phyloP scores from a whole-genome alignment of 176 grass and related monocot species.

The Oryza meridionalis region DNA sequence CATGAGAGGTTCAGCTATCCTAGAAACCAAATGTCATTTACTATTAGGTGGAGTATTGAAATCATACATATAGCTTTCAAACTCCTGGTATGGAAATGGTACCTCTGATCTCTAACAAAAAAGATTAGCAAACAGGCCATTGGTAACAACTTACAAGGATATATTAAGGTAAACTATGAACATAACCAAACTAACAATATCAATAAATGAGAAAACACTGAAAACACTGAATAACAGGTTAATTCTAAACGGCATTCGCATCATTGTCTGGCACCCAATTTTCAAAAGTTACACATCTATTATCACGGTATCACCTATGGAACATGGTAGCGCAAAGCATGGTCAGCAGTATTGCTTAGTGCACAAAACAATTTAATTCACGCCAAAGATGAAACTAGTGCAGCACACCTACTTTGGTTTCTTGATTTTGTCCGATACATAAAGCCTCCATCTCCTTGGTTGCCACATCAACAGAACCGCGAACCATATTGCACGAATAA shows the following conservation, averaged over 20 bases:
- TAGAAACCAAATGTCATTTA: not conserved
- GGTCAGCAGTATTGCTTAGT: not conserved
- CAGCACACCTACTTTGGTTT: conserved; percentile 35
- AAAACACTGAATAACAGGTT: not conserved
- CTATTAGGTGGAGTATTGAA: not conserved
- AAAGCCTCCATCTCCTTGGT: conserved; percentile 50
- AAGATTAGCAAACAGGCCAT: not conserved
- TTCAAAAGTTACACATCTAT: too few relatives aligned
- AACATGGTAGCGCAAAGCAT: too few relatives aligned
- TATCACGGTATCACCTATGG: too few relatives aligned
- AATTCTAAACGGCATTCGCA: not conserved
- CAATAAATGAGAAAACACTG: too few relatives aligned
- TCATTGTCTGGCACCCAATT: not conserved
- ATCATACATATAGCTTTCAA: not conserved
- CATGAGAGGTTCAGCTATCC: not conserved
- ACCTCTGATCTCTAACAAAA: not conserved
- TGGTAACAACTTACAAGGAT: not conserved
- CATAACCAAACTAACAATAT: too few relatives aligned
- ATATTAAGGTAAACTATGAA: too few relatives aligned
- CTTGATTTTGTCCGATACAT: conserved; percentile 21
- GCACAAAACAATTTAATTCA: conserved; percentile 12
- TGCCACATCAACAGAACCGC: not conserved
- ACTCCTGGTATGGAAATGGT: not conserved
- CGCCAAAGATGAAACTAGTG: not conserved
- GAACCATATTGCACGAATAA: conserved; percentile 28